Evolutionary conservation across 2,329 filamentous ascomycete species (phyloP).

Genomic region (Fusarium caatingaense): DNA sequence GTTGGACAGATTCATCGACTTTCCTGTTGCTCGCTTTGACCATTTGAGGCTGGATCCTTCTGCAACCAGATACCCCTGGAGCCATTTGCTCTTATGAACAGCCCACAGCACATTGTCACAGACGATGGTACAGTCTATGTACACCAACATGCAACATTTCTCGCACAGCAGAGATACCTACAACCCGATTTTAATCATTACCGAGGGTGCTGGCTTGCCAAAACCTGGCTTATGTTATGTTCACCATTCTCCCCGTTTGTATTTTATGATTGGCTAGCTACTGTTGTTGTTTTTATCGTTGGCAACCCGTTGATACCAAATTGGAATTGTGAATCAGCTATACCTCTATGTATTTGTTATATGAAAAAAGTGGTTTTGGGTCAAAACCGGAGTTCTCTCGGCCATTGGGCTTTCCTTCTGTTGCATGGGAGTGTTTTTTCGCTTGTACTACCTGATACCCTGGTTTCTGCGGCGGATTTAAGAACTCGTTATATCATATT

Average conservation of each 20-base stretch:
- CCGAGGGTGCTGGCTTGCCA: neutral
- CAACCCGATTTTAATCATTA: neutral
- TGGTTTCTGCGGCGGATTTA: constrained; percentile 17
- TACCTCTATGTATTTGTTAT: constrained; percentile 17
- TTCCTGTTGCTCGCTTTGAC: constrained; percentile 2
- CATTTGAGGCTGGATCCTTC: constrained; percentile 16
- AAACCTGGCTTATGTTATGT: constrained; percentile 1
- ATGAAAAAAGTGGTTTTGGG: constrained; percentile 10
- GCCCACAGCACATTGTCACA: constrained; percentile 25
- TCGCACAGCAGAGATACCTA: neutral
- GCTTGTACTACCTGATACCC: constrained; percentile 34
- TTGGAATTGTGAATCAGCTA: constrained; percentile 31
- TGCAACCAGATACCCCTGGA: constrained; percentile 20
- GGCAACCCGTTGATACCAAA: constrained; percentile 35
- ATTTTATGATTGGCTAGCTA: constrained; percentile 3
- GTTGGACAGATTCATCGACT: neutral
- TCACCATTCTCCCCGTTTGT: constrained; percentile 2
- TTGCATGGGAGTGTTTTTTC: constrained; percentile 11
- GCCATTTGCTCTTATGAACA: constrained; percentile 27
- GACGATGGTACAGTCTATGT: constrained; percentile 17
- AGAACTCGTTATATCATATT: constrained; percentile 11
- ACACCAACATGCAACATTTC: neutral
- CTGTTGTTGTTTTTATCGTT: constrained; percentile 9
- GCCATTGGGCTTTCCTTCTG: constrained; percentile 23
- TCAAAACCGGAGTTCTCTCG: constrained; percentile 25